phyloP scores from a whole-genome alignment of 2,329 filamentous ascomycete genomes.

The Colletotrichum eremochloae region DNA sequence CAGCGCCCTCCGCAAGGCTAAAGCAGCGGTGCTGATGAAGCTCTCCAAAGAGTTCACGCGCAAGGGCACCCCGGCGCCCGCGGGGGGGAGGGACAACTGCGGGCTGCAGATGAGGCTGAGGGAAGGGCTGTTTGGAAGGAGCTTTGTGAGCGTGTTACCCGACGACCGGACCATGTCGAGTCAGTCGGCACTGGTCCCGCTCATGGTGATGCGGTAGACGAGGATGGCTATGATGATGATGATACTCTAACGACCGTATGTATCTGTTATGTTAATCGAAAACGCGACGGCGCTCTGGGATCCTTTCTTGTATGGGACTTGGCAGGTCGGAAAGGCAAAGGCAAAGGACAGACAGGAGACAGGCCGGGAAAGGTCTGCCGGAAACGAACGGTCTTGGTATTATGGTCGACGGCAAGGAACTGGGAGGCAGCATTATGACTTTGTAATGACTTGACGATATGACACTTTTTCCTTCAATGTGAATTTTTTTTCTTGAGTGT shows the following conservation, averaged over 20 bases:
- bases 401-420: slow-evolving; percentile 22
- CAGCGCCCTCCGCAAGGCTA: slow-evolving; percentile 69
- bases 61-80: slow-evolving; percentile 40
- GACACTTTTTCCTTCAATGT: slow-evolving; percentile 16
- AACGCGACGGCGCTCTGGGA: slow-evolving; percentile 29
- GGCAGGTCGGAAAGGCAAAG: slow-evolving; percentile 37
- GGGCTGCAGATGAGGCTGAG: slow-evolving; percentile 55
- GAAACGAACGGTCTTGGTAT: slow-evolving; percentile 10
- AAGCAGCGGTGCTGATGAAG: slow-evolving; percentile 71
- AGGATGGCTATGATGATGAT: slow-evolving; percentile 45
- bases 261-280: slow-evolving; percentile 35
- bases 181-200: slow-evolving; percentile 67
- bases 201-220: slow-evolving; percentile 66
- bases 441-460: slow-evolving; percentile 41
- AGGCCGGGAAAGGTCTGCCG: slow-evolving; percentile 8
- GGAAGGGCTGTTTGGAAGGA: slow-evolving; percentile 59
- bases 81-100: slow-evolving; percentile 44
- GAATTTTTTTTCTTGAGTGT: background rate
- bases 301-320: slow-evolving; percentile 28
- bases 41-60: slow-evolving; percentile 65
- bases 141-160: slow-evolving; percentile 53
- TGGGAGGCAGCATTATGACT: slow-evolving; percentile 24
- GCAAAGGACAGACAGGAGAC: slow-evolving; percentile 24
- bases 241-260: slow-evolving; percentile 25
- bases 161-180: slow-evolving; percentile 65